These are phyloP conservation scores for Vitis rupestris DNA, from an alignment of 164 flowering plant species.

Conservation along the genomic window DNA sequence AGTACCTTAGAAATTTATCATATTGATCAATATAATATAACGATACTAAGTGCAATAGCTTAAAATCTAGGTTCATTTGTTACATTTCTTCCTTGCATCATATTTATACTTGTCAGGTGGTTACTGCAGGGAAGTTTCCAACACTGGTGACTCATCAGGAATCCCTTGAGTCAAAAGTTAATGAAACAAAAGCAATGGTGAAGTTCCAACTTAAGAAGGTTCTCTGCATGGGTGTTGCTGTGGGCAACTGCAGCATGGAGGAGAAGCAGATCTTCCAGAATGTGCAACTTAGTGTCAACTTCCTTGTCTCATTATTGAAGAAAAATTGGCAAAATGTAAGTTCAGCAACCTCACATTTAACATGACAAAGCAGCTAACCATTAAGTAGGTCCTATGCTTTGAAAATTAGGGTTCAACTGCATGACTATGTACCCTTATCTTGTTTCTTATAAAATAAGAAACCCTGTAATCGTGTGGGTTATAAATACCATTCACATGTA, in stretches of 20 bases:
- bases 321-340: conserved; percentile 42
- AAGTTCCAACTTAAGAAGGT: conserved; percentile 41
- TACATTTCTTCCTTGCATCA: too few relatives aligned
- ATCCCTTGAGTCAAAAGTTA: conserved; percentile 33
- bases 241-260: conserved; percentile 33
- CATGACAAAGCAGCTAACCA: too few relatives aligned
- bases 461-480: too few relatives aligned
- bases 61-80: too few relatives aligned
- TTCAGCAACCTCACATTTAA: background rate
- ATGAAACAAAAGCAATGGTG: conserved; percentile 33
- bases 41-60: background rate
- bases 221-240: conserved; percentile 43
- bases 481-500: too few relatives aligned
- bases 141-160: conserved; percentile 37
- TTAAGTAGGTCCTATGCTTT: too few relatives aligned
- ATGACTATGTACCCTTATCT: too few relatives aligned
- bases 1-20: too few relatives aligned
- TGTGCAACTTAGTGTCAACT: conserved; percentile 35
- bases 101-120: background rate
- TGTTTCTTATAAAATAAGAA: too few relatives aligned
- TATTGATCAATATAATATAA: too few relatives aligned
- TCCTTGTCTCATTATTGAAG: conserved; percentile 35
- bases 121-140: conserved; percentile 34
- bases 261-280: conserved; percentile 42
- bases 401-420: too few relatives aligned